Evolutionary conservation across 2,329 filamentous ascomycete species (phyloP).

Genomic region (Aspergillus felis): DNA sequence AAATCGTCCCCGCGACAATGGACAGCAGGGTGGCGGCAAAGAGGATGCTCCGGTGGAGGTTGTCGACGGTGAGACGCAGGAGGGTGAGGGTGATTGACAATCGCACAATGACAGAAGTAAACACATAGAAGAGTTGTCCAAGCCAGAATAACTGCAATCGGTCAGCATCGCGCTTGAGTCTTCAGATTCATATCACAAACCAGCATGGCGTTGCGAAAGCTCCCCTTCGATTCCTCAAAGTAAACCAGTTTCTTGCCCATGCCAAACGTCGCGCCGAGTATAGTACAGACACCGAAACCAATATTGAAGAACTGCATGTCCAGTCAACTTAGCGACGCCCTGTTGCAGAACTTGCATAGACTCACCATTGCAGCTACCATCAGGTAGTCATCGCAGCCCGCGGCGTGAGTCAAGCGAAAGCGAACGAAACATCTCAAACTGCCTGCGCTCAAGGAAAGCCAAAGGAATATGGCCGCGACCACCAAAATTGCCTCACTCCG

Average conservation of each 20-base stretch:
- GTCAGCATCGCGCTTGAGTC: neutral
- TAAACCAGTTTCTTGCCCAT: conserved; percentile 20
- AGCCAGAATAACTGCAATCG: conserved; percentile 44
- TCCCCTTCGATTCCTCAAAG: conserved; percentile 22
- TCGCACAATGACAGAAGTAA: conserved; percentile 46
- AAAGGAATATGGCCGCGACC: conserved; percentile 18
- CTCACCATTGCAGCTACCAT: conserved; percentile 25
- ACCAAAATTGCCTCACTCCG: neutral
- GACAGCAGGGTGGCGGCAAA: conserved; percentile 43
- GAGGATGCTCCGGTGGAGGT: conserved; percentile 46
- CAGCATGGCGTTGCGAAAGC: neutral
- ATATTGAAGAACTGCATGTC: conserved; percentile 14
- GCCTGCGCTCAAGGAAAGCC: conserved; percentile 17
- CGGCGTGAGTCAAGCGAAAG: conserved; percentile 20
- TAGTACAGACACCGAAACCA: conserved; percentile 22
- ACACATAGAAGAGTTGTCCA: conserved; percentile 50
- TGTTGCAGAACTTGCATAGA: neutral
- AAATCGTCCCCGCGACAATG: conserved; percentile 42
- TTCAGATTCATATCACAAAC: neutral
- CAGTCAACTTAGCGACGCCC: no score
- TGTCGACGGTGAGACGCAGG: conserved; percentile 45
- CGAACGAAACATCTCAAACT: conserved; percentile 26
- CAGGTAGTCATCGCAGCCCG: conserved; percentile 27
- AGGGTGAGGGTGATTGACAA: conserved; percentile 52
- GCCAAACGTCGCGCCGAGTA: conserved; percentile 23